A percentile compares a stretch with the other conserved stretches of the same genome.
phyloP scores from a whole-genome alignment of 371 early-diverging fungal genomes.

The Catenaria anguillulae region DNA sequence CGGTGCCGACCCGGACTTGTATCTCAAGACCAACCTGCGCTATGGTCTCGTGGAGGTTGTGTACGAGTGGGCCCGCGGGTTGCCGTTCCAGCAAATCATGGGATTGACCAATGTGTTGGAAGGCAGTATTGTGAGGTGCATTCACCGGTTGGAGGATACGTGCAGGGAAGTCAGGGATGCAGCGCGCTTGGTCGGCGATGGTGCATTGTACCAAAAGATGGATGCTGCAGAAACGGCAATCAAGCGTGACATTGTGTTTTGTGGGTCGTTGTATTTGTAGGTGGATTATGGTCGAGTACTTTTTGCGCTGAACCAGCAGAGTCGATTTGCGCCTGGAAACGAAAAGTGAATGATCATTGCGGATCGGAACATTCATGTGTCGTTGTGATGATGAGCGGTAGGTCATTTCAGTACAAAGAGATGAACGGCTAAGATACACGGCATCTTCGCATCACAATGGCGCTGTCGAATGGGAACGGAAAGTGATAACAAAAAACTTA shows the following conservation, averaged over 20 bases:
- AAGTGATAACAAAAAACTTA: too few relatives aligned
- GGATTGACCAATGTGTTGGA: slow-evolving; percentile 89
- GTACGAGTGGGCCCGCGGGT: slow-evolving; percentile 94
- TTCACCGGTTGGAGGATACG: slow-evolving; percentile 92
- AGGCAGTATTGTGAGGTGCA: slow-evolving; percentile 93
- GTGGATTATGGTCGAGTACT: too few relatives aligned
- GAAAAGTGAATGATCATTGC: too few relatives aligned
- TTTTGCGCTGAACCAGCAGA: too few relatives aligned
- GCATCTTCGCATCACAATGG: too few relatives aligned
- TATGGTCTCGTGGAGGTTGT: slow-evolving; percentile 94
- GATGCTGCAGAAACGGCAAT: slow-evolving; percentile 44
- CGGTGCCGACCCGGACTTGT: slow-evolving; percentile 18
- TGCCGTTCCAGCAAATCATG: slow-evolving; percentile 87
- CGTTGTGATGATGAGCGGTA: too few relatives aligned
- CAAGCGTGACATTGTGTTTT: neutral
- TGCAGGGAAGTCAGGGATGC: slow-evolving; percentile 90
- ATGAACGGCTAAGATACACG: too few relatives aligned
- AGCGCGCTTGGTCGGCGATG: slow-evolving; percentile 88
- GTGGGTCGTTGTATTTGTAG: neutral
- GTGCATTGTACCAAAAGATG: slow-evolving; percentile 85
- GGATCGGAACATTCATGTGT: too few relatives aligned
- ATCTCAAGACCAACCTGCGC: slow-evolving; percentile 32
- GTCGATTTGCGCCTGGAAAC: too few relatives aligned
- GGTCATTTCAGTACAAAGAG: too few relatives aligned
- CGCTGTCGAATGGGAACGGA: too few relatives aligned